Evolutionary conservation across 148 eudicot genomes (phyloP), one percentile per base, ranked within the genome.

Genomic region (Nyssa sinensis): DNA sequence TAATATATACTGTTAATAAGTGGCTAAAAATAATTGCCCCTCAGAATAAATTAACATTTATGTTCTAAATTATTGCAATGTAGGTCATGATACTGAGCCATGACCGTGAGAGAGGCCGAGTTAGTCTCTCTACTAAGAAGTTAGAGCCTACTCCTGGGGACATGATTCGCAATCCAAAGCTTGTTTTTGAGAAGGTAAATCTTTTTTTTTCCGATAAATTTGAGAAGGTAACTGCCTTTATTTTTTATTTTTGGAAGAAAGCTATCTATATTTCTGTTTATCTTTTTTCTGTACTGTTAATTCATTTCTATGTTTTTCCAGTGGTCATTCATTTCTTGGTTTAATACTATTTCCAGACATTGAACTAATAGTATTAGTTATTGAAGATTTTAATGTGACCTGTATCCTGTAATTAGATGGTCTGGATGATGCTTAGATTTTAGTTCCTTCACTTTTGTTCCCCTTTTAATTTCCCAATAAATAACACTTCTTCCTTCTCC

Each of bases 91-190:
- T 94, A 67, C 79, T 94, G 75, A 94, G 98, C 87, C 97, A 94
- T 83, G 98, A 94, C 39, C 93, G 97, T 51, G 98, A 89, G 75
- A 89, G 97, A 86, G 98, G 98, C 71, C 85, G 98, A 55, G 97
- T 94, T 57, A 94, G 98, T 85, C 91, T 94, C 44, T 94, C 98
- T 2, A 94, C 98, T 27, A 94, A 94, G 88, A 94, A 94, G 89
- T 82, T 94, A 66, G 98, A 94, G 85, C 98, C 98, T 24, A 90
- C 98, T 69, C 98, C 98, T 27, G 98, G 98, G 13, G 98, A 94
- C 84, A 94, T 94, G 98, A 90, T 94, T 84, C 98, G 97, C 44
- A 90, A 94, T 59, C 98, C 98, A 65, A 88, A 87, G 83, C 96
- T 94, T 23, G 98, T 94, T 76, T 94, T 94, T 67, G 98, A 92